Percentiles rank a stretch among this genome's conserved stretches.
phyloP scores from a whole-genome alignment of 2,329 filamentous ascomycete genomes.

The Aspergillus aculeatinus region DNA sequence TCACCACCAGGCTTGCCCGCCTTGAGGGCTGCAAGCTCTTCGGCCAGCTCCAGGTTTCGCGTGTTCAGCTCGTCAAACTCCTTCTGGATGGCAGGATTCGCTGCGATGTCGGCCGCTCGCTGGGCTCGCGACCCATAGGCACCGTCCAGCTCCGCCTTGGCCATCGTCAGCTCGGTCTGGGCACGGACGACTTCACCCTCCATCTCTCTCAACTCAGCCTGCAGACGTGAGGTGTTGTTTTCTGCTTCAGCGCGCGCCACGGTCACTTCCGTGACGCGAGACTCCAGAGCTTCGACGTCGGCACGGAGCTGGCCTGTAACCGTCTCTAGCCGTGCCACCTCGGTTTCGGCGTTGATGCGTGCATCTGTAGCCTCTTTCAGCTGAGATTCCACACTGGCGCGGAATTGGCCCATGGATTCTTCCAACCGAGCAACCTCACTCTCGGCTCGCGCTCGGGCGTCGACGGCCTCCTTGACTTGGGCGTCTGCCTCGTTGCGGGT shows the following conservation, averaged over 20 bases:
- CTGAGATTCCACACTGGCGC: slow-evolving; percentile 14
- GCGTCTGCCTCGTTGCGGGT: slow-evolving; percentile 24
- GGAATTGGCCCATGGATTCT: slow-evolving; percentile 30
- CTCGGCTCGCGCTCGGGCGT: slow-evolving; percentile 16
- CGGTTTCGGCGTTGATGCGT: slow-evolving; percentile 20
- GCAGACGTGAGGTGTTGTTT: slow-evolving; percentile 41
- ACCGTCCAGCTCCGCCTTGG: slow-evolving; percentile 84
- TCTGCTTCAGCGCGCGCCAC: slow-evolving; percentile 34
- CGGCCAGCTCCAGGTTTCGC: slow-evolving; percentile 47
- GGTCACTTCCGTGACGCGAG: slow-evolving; percentile 29
- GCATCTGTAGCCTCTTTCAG: slow-evolving; percentile 23
- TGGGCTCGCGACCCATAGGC: slow-evolving; percentile 80
- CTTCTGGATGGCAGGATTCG: slow-evolving; percentile 57
- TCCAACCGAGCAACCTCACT: slow-evolving; percentile 20
- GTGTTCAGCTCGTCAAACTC: slow-evolving; percentile 58
- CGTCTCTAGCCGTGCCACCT: slow-evolving; percentile 22
- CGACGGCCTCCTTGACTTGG: slow-evolving; percentile 21
- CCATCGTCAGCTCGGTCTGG: slow-evolving; percentile 82
- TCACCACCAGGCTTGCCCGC: slow-evolving; percentile 37
- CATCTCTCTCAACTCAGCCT: slow-evolving; percentile 53
- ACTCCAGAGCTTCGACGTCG: slow-evolving; percentile 35
- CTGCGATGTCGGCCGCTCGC: slow-evolving; percentile 64
- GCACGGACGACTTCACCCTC: slow-evolving; percentile 65
- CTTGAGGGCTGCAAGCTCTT: slow-evolving; percentile 49
- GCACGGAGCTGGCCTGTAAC: slow-evolving; percentile 34